Evolutionary conservation across 2,329 filamentous ascomycete species (phyloP).

Genomic region (Diaporthe velutina): DNA sequence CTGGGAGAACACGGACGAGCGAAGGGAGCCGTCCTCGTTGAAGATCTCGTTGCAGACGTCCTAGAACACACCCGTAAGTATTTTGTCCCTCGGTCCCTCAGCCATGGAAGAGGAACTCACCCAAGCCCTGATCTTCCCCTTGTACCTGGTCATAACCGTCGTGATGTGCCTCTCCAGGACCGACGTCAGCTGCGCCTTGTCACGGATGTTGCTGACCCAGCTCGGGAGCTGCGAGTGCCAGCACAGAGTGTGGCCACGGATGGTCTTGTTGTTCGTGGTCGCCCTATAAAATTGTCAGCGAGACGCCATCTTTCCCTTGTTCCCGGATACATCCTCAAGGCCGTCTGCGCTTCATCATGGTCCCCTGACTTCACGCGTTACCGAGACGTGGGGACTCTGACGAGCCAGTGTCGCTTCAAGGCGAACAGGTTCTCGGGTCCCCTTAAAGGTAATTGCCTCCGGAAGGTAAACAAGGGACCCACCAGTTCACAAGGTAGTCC

Average conservation of each 20-base stretch:
- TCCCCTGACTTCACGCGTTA: too few species aligned
- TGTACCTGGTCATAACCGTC: conserved; percentile 69
- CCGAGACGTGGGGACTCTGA: not conserved
- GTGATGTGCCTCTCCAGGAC: conserved; percentile 73
- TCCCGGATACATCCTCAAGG: conserved; percentile 57
- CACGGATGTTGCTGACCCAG: conserved; percentile 70
- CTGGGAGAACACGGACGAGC: conserved; percentile 73
- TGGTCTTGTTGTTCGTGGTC: conserved; percentile 70
- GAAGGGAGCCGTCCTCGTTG: conserved; percentile 70
- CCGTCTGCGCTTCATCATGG: conserved; percentile 43
- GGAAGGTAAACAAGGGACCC: not conserved
- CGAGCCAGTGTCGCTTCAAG: not conserved
- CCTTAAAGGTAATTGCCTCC: not conserved
- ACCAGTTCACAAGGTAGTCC: conserved; percentile 71
- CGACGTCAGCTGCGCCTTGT: conserved; percentile 63
- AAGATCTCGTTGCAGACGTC: conserved; percentile 77
- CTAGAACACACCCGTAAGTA: conserved; percentile 42
- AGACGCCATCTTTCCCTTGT: conserved; percentile 59
- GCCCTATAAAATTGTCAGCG: conserved; percentile 47
- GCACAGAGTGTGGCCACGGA: conserved; percentile 76
- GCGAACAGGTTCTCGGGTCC: not conserved
- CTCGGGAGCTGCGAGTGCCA: conserved; percentile 72
- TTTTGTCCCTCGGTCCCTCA: not conserved
- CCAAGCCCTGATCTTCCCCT: conserved; percentile 73
- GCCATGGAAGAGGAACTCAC: conserved; percentile 44